These are phyloP conservation scores for Syncephalis fuscata DNA, from an alignment of 371 early-diverging fungal species.

Conservation along the genomic window DNA sequence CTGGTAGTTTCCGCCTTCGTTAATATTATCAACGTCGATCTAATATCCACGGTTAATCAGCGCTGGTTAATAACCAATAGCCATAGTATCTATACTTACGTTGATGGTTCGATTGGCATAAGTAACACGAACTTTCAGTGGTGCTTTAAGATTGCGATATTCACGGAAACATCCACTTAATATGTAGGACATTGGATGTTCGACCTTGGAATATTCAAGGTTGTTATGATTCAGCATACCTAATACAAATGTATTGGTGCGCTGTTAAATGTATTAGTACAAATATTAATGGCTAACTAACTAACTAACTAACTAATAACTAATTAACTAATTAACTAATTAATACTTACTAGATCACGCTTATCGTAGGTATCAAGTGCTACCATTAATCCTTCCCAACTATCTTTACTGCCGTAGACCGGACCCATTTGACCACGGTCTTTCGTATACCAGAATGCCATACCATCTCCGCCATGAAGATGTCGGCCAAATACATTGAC, in stretches of 20 bases:
- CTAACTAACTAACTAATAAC: no score
- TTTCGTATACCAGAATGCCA: constrained; percentile 75
- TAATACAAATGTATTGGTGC: constrained; percentile 37
- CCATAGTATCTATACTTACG: constrained; percentile 18
- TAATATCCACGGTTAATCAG: no score
- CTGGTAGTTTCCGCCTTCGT: constrained; percentile 34
- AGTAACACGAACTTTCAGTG: constrained; percentile 38
- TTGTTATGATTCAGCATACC: constrained; percentile 55
- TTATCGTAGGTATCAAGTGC: constrained; percentile 45
- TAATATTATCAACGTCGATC: constrained; percentile 38
- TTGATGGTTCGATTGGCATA: constrained; percentile 38
- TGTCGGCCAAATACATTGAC: constrained; percentile 45
- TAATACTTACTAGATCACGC: background rate
- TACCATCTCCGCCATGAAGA: constrained; percentile 57
- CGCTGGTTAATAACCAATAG: no score
- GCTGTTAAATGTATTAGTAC: background rate
- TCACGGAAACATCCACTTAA: constrained; percentile 51
- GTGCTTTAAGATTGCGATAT: constrained; percentile 44
- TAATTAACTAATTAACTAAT: no score
- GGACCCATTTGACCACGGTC: constrained; percentile 39
- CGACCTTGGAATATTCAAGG: constrained; percentile 18
- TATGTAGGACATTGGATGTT: constrained; percentile 21
- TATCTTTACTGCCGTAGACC: constrained; percentile 49
- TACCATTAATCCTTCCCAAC: constrained; percentile 52
- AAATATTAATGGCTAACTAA: no score